Evolutionary conservation across 179 eudicot species (phyloP).

Genomic region (Silene vulgaris): DNA sequence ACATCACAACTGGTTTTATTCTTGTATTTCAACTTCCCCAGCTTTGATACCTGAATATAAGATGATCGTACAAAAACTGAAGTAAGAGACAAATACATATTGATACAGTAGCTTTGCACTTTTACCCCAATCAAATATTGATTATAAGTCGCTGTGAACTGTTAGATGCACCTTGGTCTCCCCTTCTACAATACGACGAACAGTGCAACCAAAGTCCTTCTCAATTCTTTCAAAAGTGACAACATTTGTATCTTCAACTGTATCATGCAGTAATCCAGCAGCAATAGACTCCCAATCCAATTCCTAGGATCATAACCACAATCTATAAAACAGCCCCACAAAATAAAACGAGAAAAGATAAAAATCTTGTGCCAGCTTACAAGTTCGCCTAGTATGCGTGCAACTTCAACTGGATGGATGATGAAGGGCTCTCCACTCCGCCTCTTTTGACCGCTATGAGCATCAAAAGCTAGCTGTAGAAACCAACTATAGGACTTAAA

Average conservation of each 20-base stretch:
- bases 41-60: slow-evolving; percentile 71
- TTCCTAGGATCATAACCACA: slow-evolving; percentile 50
- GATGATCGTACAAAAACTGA: not conserved
- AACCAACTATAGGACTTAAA: slow-evolving; percentile 26
- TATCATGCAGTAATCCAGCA: slow-evolving; percentile 95
- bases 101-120: not conserved
- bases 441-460: slow-evolving; percentile 94
- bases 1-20: slow-evolving; percentile 79
- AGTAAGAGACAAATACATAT: slow-evolving; percentile 14
- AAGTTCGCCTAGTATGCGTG: slow-evolving; percentile 90
- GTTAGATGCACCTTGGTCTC: slow-evolving; percentile 71
- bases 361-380: slow-evolving; percentile 42
- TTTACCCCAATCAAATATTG: slow-evolving; percentile 2
- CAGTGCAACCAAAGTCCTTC: slow-evolving; percentile 77
- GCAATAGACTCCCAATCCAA: slow-evolving; percentile 99
- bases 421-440: slow-evolving; percentile 99
- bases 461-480: slow-evolving; percentile 86
- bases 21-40: slow-evolving; percentile 82
- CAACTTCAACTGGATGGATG: slow-evolving; percentile 96
- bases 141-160: slow-evolving; percentile 12
- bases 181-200: slow-evolving; percentile 94
- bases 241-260: slow-evolving; percentile 90
- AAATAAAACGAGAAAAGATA: not conserved
- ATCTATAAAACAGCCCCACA: slow-evolving; percentile 8
- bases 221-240: slow-evolving; percentile 88